Conservation (phyloP, 2,329 filamentous ascomycete genomes). For the Talaromyces islandicus region DNA sequence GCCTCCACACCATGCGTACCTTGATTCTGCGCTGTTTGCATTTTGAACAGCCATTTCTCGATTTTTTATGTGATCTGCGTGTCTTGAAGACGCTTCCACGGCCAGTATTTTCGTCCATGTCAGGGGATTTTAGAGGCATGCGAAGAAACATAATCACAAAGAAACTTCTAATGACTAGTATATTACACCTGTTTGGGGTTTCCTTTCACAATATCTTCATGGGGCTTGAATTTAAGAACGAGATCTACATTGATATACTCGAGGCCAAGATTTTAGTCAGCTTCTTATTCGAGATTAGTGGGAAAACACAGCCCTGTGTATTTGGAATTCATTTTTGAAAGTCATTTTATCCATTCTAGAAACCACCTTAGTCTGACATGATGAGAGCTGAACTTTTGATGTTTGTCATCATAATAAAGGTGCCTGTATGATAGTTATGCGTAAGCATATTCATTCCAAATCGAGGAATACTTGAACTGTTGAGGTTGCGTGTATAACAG, state of each 20-base stretch:
- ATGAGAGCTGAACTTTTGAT: slow-evolving; percentile 1
- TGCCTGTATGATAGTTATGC: background rate
- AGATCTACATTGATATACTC: background rate
- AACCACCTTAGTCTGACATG: background rate
- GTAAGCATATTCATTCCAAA: background rate
- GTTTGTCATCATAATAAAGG: background rate
- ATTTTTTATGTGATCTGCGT: slow-evolving; percentile 26
- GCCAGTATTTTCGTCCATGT: background rate
- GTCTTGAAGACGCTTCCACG: slow-evolving; percentile 11
- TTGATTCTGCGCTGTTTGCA: slow-evolving; percentile 33
- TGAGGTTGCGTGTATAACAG: background rate
- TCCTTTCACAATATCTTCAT: background rate
- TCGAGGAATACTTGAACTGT: background rate
- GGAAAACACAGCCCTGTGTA: slow-evolving; percentile 4
- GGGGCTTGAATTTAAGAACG: background rate
- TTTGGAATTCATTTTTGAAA: slow-evolving; percentile 6
- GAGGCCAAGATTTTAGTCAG: background rate
- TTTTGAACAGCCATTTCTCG: slow-evolving; percentile 27
- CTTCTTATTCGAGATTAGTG: background rate
- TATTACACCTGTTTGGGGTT: background rate
- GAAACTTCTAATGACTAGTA: background rate
- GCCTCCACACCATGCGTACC: slow-evolving; percentile 15
- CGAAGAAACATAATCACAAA: background rate
- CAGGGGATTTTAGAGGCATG: background rate
- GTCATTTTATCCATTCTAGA: background rate